phyloP scores from a whole-genome alignment of 2,329 filamentous ascomycete species.

The Alternaria gaisen region DNA sequence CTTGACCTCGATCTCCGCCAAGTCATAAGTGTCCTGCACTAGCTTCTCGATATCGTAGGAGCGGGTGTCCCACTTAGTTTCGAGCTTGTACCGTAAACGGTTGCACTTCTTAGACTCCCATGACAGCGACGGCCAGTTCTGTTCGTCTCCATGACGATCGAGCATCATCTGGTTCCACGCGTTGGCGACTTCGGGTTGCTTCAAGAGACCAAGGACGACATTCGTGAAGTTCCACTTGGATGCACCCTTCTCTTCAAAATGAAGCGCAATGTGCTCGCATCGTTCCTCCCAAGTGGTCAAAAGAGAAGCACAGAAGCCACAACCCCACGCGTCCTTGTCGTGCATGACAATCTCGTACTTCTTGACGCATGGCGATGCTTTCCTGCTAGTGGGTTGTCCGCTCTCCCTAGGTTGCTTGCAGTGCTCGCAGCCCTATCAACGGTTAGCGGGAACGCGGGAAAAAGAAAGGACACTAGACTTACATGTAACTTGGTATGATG shows the following conservation, averaged over 20 bases:
- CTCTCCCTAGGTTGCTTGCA: constrained; percentile 70
- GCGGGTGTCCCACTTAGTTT: constrained; percentile 68
- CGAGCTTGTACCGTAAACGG: constrained; percentile 70
- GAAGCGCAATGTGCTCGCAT: constrained; percentile 73
- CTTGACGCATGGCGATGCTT: constrained; percentile 53
- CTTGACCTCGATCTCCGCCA: constrained; percentile 52
- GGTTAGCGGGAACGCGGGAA: constrained; percentile 23
- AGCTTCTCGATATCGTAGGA: constrained; percentile 64
- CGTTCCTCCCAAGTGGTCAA: constrained; percentile 71
- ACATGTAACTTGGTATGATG: constrained; percentile 72
- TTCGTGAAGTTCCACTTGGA: constrained; percentile 74
- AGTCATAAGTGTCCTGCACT: constrained; percentile 66
- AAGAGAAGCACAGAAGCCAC: constrained; percentile 72
- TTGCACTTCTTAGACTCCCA: constrained; percentile 73
- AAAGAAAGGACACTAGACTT: constrained; percentile 39
- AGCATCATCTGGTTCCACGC: constrained; percentile 68
- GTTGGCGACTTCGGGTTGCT: constrained; percentile 68
- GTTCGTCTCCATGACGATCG: constrained; percentile 64
- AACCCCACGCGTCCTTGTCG: constrained; percentile 73
- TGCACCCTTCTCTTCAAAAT: constrained; percentile 70
- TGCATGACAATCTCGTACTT: constrained; percentile 58
- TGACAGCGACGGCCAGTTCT: constrained; percentile 54
- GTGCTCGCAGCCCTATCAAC: constrained; percentile 62
- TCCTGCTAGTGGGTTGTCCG: constrained; percentile 63
- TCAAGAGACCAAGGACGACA: constrained; percentile 72